Evolutionary conservation across 495 filamentous ascomycete genomes (phyloP), one percentile per base, ranked within the genome.

Genomic region (Hypoxylon rickii): DNA sequence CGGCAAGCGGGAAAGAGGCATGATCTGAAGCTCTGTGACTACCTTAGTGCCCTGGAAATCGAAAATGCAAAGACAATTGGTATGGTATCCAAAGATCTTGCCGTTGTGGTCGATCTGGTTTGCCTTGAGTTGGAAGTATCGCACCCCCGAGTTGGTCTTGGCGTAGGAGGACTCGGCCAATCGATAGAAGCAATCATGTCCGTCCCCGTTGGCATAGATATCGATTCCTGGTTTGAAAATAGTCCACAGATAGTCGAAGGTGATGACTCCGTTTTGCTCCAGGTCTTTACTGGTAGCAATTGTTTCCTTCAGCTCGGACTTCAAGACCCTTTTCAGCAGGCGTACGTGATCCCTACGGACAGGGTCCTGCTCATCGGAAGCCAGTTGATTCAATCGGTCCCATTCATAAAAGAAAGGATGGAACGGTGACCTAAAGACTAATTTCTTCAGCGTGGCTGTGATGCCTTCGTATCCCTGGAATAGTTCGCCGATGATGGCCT

Each of bases 371-470:
- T 81, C 77, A 4, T 77, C 70, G 7, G 78, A 61, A 18, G 65
- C 57, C 24, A 79, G 68, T 31, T 78, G 42, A 20, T 59, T 77
- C 33, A 90, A 75, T 21, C 77, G 70, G 3, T 73, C 60, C 87
- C 87, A 90, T 18, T 86, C 78, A 67, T 89, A 83, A 29, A 89
- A 80, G 31, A 89, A 80, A 0, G 82, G 80, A 63, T 81, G 69
- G 66, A 89, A 89, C 0, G 82, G 83, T 0, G 73, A 73, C n/a
- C 67, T 66, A 61, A 89, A 87, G 38, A 82, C 79, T 3, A 89
- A 70, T 0, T 80, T 78, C 41, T 82, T 70, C 10, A 89, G 67
- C 11, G 73, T 79, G 24, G 81, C 76, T 0, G 85, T 85, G 11
- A 89, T 76, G 16, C 86, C 83, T 2, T 83, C 82, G 60, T 89